phyloP scores from a whole-genome alignment of 495 filamentous ascomycete genomes.

The Aspergillus funiculosus region DNA sequence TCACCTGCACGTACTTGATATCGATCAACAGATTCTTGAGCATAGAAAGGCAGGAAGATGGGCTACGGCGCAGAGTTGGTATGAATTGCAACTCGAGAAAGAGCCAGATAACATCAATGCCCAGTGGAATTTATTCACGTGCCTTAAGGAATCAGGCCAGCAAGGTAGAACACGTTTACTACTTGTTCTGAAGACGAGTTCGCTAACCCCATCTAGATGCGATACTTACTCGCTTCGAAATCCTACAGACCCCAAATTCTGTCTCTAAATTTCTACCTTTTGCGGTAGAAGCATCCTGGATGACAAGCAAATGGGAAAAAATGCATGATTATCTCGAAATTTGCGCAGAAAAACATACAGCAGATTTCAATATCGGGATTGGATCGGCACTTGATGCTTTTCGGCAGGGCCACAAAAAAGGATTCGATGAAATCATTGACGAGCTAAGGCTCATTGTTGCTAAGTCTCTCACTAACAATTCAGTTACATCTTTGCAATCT shows the following conservation, averaged over 20 bases:
- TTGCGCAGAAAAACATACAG: constrained; percentile 44
- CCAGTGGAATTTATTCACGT: constrained; percentile 78
- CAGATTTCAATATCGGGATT: constrained; percentile 78
- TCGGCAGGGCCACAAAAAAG: constrained; percentile 44
- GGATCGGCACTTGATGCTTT: constrained; percentile 66
- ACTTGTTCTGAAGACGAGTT: too few species aligned
- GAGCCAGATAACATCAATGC: constrained; percentile 68
- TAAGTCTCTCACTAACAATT: constrained; percentile 63
- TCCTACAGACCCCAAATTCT: constrained; percentile 52
- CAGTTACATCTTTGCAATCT: constrained; percentile 70
- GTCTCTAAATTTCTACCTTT: constrained; percentile 64
- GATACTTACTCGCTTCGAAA: constrained; percentile 76
- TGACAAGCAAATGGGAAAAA: constrained; percentile 72
- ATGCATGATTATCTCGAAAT: constrained; percentile 62
- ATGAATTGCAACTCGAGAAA: constrained; percentile 77
- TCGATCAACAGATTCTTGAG: constrained; percentile 87
- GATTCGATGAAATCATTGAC: constrained; percentile 55
- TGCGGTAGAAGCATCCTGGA: constrained; percentile 86
- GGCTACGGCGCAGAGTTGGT: constrained; percentile 98
- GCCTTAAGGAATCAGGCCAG: constrained; percentile 87
- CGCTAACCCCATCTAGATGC: constrained; percentile 52
- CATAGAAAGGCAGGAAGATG: constrained; percentile 92
- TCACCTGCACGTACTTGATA: constrained; percentile 69
- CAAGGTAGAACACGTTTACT: constrained; percentile 54
- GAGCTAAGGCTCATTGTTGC: constrained; percentile 64